A percentile compares a stretch with the other conserved stretches of the same genome.
phyloP scores from a whole-genome alignment of 2,329 filamentous ascomycete species.

The Fusarium camptoceras region DNA sequence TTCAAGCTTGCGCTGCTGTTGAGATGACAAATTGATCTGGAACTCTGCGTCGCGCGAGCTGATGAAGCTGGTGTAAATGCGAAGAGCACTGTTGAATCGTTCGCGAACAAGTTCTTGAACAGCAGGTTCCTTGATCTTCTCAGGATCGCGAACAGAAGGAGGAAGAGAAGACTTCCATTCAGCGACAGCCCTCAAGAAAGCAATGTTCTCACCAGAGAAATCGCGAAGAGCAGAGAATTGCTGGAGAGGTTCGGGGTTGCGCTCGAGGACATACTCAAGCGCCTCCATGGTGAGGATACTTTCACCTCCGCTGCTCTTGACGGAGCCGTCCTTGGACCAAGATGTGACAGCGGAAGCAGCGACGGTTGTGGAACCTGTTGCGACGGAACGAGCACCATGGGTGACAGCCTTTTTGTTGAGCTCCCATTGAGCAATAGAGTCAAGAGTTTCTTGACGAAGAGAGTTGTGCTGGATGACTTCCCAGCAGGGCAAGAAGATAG shows the following conservation, averaged over 20 bases:
- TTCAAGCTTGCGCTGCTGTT: slow-evolving; percentile 66
- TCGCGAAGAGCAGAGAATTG: slow-evolving; percentile 73
- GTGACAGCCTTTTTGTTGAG: slow-evolving; percentile 52
- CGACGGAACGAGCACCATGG: slow-evolving; percentile 50
- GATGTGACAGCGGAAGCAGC: slow-evolving; percentile 53
- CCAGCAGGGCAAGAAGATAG: slow-evolving; percentile 71
- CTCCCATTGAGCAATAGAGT: slow-evolving; percentile 63
- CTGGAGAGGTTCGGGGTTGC: slow-evolving; percentile 70
- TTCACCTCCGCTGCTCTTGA: slow-evolving; percentile 52
- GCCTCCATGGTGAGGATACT: slow-evolving; percentile 51
- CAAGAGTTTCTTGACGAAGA: slow-evolving; percentile 61
- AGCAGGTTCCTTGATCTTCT: slow-evolving; percentile 36
- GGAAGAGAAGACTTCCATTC: slow-evolving; percentile 54
- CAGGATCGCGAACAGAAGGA: slow-evolving; percentile 39
- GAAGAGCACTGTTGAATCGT: slow-evolving; percentile 68
- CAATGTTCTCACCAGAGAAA: slow-evolving; percentile 76
- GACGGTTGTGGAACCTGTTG: slow-evolving; percentile 50
- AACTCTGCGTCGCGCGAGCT: slow-evolving; percentile 65
- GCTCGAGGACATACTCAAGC: slow-evolving; percentile 67
- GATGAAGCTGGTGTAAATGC: slow-evolving; percentile 50
- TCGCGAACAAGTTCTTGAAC: slow-evolving; percentile 56
- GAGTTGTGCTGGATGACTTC: slow-evolving; percentile 62
- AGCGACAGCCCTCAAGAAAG: slow-evolving; percentile 69
- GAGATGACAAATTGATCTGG: slow-evolving; percentile 73
- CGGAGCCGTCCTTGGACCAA: slow-evolving; percentile 51